Evolutionary conservation across 768 basidiomycete genomes (phyloP).

Genomic region (Boletus rubropictus): DNA sequence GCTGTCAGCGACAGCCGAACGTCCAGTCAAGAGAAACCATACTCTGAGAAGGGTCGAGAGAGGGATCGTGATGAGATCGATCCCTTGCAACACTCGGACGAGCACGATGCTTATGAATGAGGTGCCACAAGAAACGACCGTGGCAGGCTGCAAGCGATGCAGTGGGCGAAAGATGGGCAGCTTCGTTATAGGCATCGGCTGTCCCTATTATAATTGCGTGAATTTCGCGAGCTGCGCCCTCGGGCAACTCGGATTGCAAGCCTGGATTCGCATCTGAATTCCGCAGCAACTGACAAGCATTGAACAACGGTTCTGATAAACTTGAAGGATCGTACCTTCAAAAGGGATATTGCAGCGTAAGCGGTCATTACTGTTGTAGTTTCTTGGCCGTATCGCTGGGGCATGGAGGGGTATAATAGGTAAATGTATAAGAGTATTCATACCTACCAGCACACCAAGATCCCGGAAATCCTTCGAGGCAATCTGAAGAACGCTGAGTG

Average conservation of each 20-base stretch:
- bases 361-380: conserved; percentile 82
- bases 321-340: conserved; percentile 48
- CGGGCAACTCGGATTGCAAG: conserved; percentile 54
- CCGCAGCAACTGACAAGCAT: conserved; percentile 53
- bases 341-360: conserved; percentile 74
- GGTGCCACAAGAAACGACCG: conserved; percentile 68
- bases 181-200: conserved; percentile 74
- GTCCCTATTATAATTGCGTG: conserved; percentile 60
- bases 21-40: conserved; percentile 9
- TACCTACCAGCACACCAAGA: conserved; percentile 66
- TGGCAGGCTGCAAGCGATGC: conserved; percentile 70
- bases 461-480: conserved; percentile 68
- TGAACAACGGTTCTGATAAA: conserved; percentile 1
- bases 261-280: conserved; percentile 52
- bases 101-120: conserved; percentile 57
- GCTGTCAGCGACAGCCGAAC: conserved; percentile 8
- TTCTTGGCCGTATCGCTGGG: conserved; percentile 78
- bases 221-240: conserved; percentile 59
- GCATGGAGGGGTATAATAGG: conserved; percentile 1
- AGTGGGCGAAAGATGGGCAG: conserved; percentile 54
- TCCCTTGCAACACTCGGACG: conserved; percentile 38
- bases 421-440: conserved; percentile 29
- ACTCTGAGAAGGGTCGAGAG: conserved; percentile 58
- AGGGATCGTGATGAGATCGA: conserved; percentile 35
- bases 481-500: conserved; percentile 63